Evolutionary conservation across 352 stramenopile species (phyloP).

Genomic region (Phytophthora foliorum): DNA sequence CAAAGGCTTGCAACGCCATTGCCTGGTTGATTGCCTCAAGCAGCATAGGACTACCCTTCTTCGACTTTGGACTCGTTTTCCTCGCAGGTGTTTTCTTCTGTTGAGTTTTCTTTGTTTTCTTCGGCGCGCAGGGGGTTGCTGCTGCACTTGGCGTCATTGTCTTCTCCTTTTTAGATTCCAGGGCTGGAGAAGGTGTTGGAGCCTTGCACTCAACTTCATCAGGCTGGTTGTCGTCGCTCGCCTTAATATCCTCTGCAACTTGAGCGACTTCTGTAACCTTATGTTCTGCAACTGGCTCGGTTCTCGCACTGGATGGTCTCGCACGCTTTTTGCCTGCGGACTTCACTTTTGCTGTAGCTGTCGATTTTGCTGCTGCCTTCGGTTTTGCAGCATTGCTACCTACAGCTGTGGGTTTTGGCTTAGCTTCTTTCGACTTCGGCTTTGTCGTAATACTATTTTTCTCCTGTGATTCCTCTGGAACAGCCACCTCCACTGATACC

Average conservation of each 20-base stretch:
- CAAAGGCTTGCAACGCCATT: conserved; percentile 37
- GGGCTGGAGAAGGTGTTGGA: background rate
- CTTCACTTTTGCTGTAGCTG: conserved; percentile 1
- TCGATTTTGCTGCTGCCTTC: background rate
- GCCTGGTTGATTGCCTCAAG: conserved; percentile 33
- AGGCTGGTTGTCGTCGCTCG: background rate
- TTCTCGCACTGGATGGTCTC: background rate
- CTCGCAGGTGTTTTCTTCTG: conserved; percentile 14
- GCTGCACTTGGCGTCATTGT: background rate
- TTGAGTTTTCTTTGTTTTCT: conserved; percentile 19
- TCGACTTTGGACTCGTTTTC: conserved; percentile 8
- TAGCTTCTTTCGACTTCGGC: background rate
- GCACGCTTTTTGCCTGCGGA: conserved; percentile 21
- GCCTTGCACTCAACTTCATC: conserved; percentile 7
- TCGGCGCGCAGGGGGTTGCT: background rate
- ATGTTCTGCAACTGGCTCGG: background rate
- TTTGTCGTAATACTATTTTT: conserved; percentile 10
- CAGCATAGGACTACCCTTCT: conserved; percentile 10
- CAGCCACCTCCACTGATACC: background rate
- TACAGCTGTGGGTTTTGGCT: conserved; percentile 9
- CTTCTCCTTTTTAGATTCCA: background rate
- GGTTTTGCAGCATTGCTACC: conserved; percentile 2
- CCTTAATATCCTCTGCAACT: background rate
- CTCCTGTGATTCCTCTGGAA: background rate
- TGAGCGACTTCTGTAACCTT: background rate